Base-by-base conservation (phyloP, 2,329 filamentous ascomycete genomes). In the Fusarium pilosicola region DNA sequence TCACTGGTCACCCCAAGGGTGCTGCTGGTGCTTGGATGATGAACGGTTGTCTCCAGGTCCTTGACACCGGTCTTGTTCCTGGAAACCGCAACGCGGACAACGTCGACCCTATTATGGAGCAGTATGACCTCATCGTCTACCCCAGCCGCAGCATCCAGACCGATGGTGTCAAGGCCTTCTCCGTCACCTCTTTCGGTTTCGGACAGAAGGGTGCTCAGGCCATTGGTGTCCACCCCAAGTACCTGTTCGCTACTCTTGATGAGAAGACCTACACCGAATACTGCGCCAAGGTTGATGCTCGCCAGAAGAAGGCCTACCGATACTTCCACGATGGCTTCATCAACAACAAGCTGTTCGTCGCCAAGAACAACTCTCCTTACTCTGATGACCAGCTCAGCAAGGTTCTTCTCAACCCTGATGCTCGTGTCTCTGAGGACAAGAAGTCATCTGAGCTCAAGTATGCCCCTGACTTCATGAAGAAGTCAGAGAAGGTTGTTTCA, bases 21-120 rank as follows among this genome's bases (percentile, higher is more conserved):
- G 96, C 96, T 79, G 96, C 96, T 69, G 96, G 96, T 87, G 96
- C 96, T 55, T 99, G 96, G 95, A 99, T 99, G 96, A 92, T 99
- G 89, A 99, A 99, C 87, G 96, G 96, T 75, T 96, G 94, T 83
- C 87, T 99, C 82, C 96, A 99, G 84, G 94, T 98, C 51, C 90
- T 99, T 78, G 97, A 98, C 87, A 92, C 89, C 58, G 96, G 96
- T 80, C 88, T 99, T 56, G 96, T 99, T 30, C 96, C 96, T 20
- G 96, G 96, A 68, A 99, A 99, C 87, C 93, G 95, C 80, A 99
- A 99, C 79, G 96, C 96, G 58, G 96, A 99, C 86, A 99, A 99
- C 77, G 91, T 99, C 62, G 96, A 99, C 82, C 91, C 95, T 81
- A 88, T 95, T 77, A 97, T 99, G 93, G 96, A 98, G 88, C 90